Evolutionary conservation across 1,139 yeast species (phyloP), one percentile per base, ranked within the genome.

Genomic region (Debaryomyces coudertii): DNA sequence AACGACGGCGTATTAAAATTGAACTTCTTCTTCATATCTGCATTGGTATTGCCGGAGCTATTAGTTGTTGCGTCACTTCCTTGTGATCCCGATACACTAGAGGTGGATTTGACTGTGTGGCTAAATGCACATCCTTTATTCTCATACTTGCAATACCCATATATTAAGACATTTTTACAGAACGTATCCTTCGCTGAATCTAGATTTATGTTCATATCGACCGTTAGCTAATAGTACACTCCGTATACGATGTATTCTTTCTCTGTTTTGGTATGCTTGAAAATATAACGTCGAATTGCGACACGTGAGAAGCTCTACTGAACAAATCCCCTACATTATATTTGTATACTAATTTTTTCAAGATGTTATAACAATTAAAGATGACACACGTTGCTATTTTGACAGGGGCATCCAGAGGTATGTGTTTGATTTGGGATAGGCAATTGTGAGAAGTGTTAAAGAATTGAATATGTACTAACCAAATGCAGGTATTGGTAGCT

Each of bases 61-160:
- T 36, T 43, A 5, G 43, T 44, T 3, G 36, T 43, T n/a, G 48
- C 27, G 16, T 25, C 25, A 27, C 37, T 45, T 16, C 45, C 42
- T 22, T 40, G 36, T 5, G 37, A 22, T 14, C 28, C 31, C 14
- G 40, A 36, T 7, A 29, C 34, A 15, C 44, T 48, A 35, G 42
- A 25, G 24, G 36, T 58, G 61, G 49, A 55, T 57, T 57, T 66
- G 33, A 46, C 50, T 40, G 79, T 82, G 58, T 90, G 97, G 46
- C 82, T 83, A 62, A 89, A 90, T 2, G 87, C 87, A 63, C 97
- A 90, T 15, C 97, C 96, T 60, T 89, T 90, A 56, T 87, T 87
- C 55, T 88, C 93, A 68, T 80, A 90, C 65, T 89, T 89, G 72
- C 97, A 90, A 58, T 80, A 89, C 7, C 97, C 97, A 68, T 89